A percentile compares a stretch with the other conserved stretches of the same genome.
Conservation (phyloP, 495 filamentous ascomycete genomes). For the Platismatia glauca region DNA sequence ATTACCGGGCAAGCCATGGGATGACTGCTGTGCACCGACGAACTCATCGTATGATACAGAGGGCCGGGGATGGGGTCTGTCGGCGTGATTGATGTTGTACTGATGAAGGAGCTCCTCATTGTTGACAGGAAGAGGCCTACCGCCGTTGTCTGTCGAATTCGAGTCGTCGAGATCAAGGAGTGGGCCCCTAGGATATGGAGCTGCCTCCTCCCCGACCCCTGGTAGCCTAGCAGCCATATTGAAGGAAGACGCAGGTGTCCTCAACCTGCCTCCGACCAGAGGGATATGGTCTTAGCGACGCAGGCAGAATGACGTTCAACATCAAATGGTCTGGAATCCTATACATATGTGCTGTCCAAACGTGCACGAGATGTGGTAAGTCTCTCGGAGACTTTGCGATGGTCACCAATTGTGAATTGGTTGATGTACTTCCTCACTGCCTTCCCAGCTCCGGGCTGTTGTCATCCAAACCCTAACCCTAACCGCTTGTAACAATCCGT, state of each 20-base stretch:
- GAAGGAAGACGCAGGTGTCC: conserved; percentile 1
- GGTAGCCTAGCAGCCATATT: conserved; percentile 62
- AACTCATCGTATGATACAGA: conserved; percentile 95
- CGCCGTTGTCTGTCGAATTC: conserved; percentile 60
- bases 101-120: conserved; percentile 67
- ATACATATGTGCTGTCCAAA: conserved; percentile 13
- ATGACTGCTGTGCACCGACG: conserved; percentile 54
- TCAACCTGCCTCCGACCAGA: not conserved
- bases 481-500: too few species aligned
- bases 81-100: conserved; percentile 58
- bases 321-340: conserved; percentile 2
- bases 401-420: too few species aligned
- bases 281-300: too few species aligned
- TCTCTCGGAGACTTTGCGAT: not conserved
- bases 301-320: conserved; percentile 3
- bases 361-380: not conserved
- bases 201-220: conserved; percentile 49
- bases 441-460: too few species aligned
- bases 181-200: conserved; percentile 53
- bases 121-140: conserved; percentile 60
- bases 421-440: too few species aligned
- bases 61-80: conserved; percentile 56
- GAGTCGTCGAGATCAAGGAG: conserved; percentile 68
- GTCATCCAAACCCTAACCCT: too few species aligned
- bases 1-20: conserved; percentile 45